Evolutionary conservation across 495 filamentous ascomycete genomes (phyloP), one percentile per base, ranked within the genome.

Genomic region (Talaromyces borbonicus): DNA sequence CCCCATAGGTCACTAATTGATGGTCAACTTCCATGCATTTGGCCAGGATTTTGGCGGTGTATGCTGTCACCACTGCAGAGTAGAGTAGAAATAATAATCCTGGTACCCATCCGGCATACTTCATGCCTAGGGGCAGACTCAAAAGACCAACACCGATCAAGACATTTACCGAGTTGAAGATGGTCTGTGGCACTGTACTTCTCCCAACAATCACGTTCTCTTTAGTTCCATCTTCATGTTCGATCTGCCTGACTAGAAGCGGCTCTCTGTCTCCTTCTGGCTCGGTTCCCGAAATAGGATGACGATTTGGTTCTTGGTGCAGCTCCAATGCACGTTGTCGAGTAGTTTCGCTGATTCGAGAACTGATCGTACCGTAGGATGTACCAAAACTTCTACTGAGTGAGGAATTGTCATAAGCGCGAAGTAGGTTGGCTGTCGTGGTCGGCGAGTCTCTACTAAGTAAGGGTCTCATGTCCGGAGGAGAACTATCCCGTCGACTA

Each of bases 111-210:
- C 92, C 92, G 22, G 85, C 80, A 54, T 96, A 89, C 50, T 84
- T 88, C 54, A 98, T 67, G 3, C 84, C 92, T 56, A 98, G 74
- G 8, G 92, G 93, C 46, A 98, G 69, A 66, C 84, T 90, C 38
- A 98, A 65, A 15, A 98, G 62, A 0, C 92, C 92, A 36, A 98
- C 80, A 14, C 92, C 92, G 49, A 98, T 90, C 31, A 98, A 65
- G 27, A 95, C 87, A 57, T 98, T 98, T 43, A 93, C 88, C 12
- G 87, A 92, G 59, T 98, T 98, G 67, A 98, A 95, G 49, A 96
- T 73, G 0, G 92, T 97, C 66, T 98, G 92, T 2, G 90, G 89
- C 23, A 96, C 67, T 2, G 92, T 98, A 8, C 86, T 93, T 69
- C 90, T 88, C 27, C 92, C 92, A 48, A 92, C 77, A 5, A 97